These are phyloP conservation scores for Dipodascus albidus DNA, from an alignment of 805 yeast species.

Conservation along the genomic window DNA sequence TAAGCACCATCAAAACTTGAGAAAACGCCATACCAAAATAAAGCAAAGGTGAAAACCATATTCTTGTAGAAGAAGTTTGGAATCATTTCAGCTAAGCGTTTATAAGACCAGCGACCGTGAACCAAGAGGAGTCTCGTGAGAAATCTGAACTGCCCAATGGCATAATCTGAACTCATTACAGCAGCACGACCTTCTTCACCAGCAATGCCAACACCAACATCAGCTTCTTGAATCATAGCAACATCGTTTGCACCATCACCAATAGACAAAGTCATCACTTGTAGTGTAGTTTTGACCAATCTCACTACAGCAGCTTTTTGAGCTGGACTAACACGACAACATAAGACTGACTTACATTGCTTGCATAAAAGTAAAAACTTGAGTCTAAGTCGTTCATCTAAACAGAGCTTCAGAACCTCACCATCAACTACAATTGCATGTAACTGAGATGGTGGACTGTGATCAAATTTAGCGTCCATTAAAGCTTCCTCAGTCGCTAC, in stretches of 20 bases:
- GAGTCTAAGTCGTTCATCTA: conserved; percentile 26
- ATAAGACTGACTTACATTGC: conserved; percentile 65
- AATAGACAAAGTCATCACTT: conserved; percentile 68
- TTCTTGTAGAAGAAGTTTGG: conserved; percentile 73
- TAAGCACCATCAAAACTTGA: conserved; percentile 65
- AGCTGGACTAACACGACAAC: conserved; percentile 77
- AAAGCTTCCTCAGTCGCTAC: conserved; percentile 35
- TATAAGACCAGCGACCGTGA: conserved; percentile 80
- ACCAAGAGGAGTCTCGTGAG: conserved; percentile 53
- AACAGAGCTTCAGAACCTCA: conserved; percentile 41
- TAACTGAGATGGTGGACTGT: conserved; percentile 47
- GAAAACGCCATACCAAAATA: conserved; percentile 69
- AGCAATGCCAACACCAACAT: conserved; percentile 77
- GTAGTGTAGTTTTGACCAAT: conserved; percentile 49
- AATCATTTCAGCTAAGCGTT: conserved; percentile 63
- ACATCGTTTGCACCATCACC: conserved; percentile 87
- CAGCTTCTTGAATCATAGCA: conserved; percentile 80
- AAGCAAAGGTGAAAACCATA: conserved; percentile 57
- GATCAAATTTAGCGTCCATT: conserved; percentile 43
- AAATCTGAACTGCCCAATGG: conserved; percentile 68
- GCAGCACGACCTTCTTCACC: conserved; percentile 86
- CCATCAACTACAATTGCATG: conserved; percentile 65
- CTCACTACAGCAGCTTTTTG: conserved; percentile 70
- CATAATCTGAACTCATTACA: conserved; percentile 77
- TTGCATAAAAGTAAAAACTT: conserved; percentile 63